Base-by-base conservation (phyloP, 805 yeast species). In the Monosporozyma solicola region DNA sequence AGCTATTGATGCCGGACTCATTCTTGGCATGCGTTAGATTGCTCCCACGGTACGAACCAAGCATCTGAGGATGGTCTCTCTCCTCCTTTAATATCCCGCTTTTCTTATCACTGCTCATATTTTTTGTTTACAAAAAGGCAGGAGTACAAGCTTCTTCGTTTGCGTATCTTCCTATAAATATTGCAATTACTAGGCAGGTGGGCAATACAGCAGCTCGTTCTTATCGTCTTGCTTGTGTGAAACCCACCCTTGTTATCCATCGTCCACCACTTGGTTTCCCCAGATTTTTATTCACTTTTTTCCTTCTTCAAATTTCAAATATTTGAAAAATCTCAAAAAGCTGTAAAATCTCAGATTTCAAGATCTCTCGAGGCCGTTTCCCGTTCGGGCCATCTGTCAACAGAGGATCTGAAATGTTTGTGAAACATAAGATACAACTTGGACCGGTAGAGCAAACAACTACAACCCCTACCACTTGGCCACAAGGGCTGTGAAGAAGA, bases 21-120 rank as follows among this genome's bases (percentile, higher is more conserved):
- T 24, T 43, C 31, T 15, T 24, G 15, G 16, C 46, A 10, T 43
- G 46, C 9, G 63, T 66, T 6, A 68, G 69, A 3, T 69, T 66
- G 44, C 65, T 61, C n/a, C 66, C 59, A 47, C 72, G 59, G 46
- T 68, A 68, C 3, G 70, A 65, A 2, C 72, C 72, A 16, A 68
- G 52, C 51, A 63, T 67, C 48, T 67, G 69, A 4, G 64, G 57
- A 3, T 46, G 39, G 5, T 47, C 50, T 13, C 31, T 43, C 13
- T 43, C 46, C 8, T 43, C 46, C 31, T 43, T 43, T 16, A 43
- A 24, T 5, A 43, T 43, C 6, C 29, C 44, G 20, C 15, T 43
- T 9, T 39, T 15, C n/a, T 22, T 41, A 16, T 41, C 44, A 20
- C 44, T 16, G 27, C 44, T 41, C 39, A 35, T 35, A 15, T 7